A percentile compares a stretch with the other conserved stretches of the same genome.
Evolutionary conservation across 345 rosid genomes (phyloP).

Genomic region (Pugionium dolabratum): DNA sequence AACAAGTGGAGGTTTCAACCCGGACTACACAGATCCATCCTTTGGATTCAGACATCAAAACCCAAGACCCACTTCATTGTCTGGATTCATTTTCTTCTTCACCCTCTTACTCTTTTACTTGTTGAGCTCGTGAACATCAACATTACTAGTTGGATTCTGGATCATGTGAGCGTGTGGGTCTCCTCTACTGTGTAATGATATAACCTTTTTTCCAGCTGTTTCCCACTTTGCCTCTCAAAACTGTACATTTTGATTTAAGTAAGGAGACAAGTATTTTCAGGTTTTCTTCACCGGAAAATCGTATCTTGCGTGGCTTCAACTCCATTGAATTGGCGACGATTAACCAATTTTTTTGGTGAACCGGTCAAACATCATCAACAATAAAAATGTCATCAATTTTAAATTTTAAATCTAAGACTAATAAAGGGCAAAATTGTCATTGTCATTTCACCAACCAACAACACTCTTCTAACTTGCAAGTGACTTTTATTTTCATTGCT

Average conservation of each 20-base stretch:
- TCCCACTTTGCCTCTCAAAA: slow-evolving; percentile 23
- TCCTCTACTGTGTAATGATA: slow-evolving; percentile 26
- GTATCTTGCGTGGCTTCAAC: too few relatives aligned
- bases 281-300: too few relatives aligned
- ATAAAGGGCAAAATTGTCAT: slow-evolving; percentile 18
- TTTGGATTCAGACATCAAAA: slow-evolving; percentile 31
- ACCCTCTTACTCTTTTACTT: neutral
- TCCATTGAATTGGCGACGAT: too few relatives aligned
- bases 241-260: slow-evolving; percentile 29
- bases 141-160: slow-evolving; percentile 4
- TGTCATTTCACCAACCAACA: slow-evolving; percentile 25
- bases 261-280: neutral
- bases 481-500: slow-evolving; percentile 5
- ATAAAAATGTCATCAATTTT: too few relatives aligned
- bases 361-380: too few relatives aligned
- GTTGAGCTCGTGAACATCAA: slow-evolving; percentile 9
- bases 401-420: neutral
- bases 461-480: slow-evolving; percentile 4
- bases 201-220: slow-evolving; percentile 40
- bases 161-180: slow-evolving; percentile 37
- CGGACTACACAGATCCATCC: slow-evolving; percentile 41
- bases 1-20: slow-evolving; percentile 34
- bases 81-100: neutral
- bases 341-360: too few relatives aligned
- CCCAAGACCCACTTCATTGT: neutral